Evolutionary conservation across 2,329 filamentous ascomycete species (phyloP).

Genomic region (Waltergamsia citrina): DNA sequence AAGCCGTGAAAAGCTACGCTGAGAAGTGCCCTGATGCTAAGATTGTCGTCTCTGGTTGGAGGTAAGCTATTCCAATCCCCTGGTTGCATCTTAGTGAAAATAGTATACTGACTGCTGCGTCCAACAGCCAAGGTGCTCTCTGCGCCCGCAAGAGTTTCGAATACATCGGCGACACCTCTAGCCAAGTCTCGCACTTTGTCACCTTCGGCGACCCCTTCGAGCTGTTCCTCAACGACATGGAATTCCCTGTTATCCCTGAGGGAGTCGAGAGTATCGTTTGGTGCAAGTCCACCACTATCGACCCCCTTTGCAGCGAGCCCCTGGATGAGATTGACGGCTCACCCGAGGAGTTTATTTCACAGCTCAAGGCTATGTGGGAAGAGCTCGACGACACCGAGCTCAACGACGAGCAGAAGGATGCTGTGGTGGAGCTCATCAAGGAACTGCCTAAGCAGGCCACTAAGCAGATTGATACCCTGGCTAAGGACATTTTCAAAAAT

Average conservation of each 20-base stretch:
- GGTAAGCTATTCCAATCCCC: no score
- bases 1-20: constrained; percentile 4
- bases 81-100: no score
- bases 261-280: neutral
- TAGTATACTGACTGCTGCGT: neutral
- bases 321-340: neutral
- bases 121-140: constrained; percentile 3
- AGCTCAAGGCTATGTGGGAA: constrained; percentile 3
- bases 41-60: constrained; percentile 7
- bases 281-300: neutral
- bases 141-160: constrained; percentile 5
- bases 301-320: constrained; percentile 1
- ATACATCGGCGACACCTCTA: constrained; percentile 33
- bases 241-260: constrained; percentile 1
- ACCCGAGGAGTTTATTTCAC: neutral
- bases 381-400: constrained; percentile 1
- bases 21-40: constrained; percentile 5
- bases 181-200: constrained; percentile 57
- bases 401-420: constrained; percentile 2
- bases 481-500: neutral
- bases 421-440: neutral
- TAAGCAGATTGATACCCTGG: neutral
- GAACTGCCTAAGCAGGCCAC: constrained; percentile 3
- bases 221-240: neutral
- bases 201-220: constrained; percentile 33